These are phyloP conservation scores for Chrysanthemum lavandulifolium DNA, from an alignment of 129 eudicot species.

Conservation along the genomic window DNA sequence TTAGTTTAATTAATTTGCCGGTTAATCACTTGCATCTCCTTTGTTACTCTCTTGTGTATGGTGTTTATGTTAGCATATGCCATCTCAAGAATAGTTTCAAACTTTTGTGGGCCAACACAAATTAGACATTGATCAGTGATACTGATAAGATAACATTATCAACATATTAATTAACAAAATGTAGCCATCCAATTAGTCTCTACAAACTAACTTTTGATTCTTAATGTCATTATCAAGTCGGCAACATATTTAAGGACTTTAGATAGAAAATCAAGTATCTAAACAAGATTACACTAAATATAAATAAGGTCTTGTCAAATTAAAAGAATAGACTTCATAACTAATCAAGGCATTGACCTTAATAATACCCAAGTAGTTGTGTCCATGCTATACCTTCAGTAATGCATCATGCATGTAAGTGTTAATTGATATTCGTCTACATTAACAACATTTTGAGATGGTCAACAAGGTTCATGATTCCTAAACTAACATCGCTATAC, in stretches of 20 bases:
- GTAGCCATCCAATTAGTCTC: too few species aligned
- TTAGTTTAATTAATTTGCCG: neutral
- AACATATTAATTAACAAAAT: too few species aligned
- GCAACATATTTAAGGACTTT: too few species aligned
- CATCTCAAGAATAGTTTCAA: conserved; percentile 3
- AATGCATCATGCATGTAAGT: neutral
- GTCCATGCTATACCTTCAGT: neutral
- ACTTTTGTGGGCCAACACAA: conserved; percentile 1
- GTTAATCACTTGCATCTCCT: neutral
- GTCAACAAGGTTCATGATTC: conserved; percentile 2
- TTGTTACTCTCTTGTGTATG: neutral
- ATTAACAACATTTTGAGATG: neutral
- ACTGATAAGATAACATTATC: too few species aligned
- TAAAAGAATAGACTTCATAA: too few species aligned
- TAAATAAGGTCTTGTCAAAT: too few species aligned
- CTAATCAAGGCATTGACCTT: too few species aligned
- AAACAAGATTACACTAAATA: too few species aligned
- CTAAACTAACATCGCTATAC: neutral
- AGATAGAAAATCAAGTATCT: too few species aligned
- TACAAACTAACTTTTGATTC: too few species aligned
- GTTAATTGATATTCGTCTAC: neutral
- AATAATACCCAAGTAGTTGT: too few species aligned
- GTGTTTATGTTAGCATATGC: neutral
- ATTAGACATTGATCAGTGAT: neutral
- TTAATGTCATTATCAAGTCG: too few species aligned